These are phyloP conservation scores for Talaromyces sp. DNA, from an alignment of 2,329 filamentous ascomycete species.

Conservation along the genomic window DNA sequence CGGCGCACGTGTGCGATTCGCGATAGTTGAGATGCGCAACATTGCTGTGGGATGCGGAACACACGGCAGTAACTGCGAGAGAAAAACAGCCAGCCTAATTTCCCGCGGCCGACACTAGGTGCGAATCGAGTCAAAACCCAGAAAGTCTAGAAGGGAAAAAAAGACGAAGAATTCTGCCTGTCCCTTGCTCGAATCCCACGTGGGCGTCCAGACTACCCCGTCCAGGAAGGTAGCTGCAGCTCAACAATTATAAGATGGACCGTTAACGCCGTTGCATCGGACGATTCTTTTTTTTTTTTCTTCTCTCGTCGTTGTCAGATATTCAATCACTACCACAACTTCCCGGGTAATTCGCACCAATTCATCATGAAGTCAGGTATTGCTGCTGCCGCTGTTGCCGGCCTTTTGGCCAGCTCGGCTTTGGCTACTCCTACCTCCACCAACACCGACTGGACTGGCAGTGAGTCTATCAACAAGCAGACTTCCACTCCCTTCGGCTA, in stretches of 20 bases:
- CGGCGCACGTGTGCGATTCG: slow-evolving; percentile 3
- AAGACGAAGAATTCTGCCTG: background rate
- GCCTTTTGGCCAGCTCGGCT: slow-evolving; percentile 16
- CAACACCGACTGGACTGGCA: slow-evolving; percentile 6
- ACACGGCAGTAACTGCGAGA: background rate
- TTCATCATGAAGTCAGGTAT: slow-evolving; percentile 15
- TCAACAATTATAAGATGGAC: background rate
- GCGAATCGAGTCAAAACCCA: background rate
- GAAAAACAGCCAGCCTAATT: background rate
- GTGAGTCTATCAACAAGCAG: slow-evolving; percentile 1
- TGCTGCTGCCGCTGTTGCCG: slow-evolving; percentile 11
- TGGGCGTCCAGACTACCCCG: background rate
- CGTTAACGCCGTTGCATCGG: background rate
- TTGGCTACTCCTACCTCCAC: slow-evolving; percentile 11
- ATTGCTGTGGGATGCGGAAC: background rate
- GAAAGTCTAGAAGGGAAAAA: background rate
- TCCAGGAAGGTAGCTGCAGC: background rate
- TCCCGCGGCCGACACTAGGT: background rate
- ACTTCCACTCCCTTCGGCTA: slow-evolving; percentile 18
- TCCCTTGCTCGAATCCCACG: slow-evolving; percentile 4
- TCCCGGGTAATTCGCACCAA: slow-evolving; percentile 49
- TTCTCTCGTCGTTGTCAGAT: background rate
- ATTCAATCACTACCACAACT: slow-evolving; percentile 19
- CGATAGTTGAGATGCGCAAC: background rate
- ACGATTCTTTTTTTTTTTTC: background rate